These are phyloP conservation scores for Trichosanthes cucumerina DNA, from an alignment of 306 rosid genomes.

Conservation along the genomic window DNA sequence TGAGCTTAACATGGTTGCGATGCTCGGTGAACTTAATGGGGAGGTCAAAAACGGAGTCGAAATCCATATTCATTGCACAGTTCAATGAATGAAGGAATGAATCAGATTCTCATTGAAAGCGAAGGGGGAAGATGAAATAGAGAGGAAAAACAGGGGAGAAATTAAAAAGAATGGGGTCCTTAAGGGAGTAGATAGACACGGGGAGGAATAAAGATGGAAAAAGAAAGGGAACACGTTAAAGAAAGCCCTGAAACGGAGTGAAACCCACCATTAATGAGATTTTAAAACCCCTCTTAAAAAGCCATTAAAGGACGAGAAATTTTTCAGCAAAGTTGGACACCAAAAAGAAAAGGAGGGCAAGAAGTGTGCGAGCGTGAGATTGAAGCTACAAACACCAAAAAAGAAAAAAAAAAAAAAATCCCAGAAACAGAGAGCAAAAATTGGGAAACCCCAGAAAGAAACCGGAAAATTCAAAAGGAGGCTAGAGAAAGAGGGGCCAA, in stretches of 20 bases:
- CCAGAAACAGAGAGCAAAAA: neutral
- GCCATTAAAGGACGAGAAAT: constrained; percentile 43
- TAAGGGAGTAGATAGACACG: constrained; percentile 20
- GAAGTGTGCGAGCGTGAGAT: constrained; percentile 27
- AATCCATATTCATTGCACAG: neutral
- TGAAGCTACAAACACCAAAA: constrained; percentile 11
- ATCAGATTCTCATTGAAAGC: constrained; percentile 37
- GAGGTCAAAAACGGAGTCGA: constrained; percentile 15
- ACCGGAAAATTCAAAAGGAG: constrained; percentile 7
- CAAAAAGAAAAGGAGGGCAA: constrained; percentile 5
- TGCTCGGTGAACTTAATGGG: constrained; percentile 39
- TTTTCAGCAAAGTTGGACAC: constrained; percentile 30
- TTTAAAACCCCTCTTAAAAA: constrained; percentile 16
- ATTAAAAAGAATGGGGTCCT: constrained; percentile 19
- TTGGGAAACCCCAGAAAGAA: neutral
- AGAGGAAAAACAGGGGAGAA: neutral
- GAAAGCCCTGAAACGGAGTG: constrained; percentile 41
- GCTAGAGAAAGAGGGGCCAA: constrained; percentile 17
- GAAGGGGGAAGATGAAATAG: constrained; percentile 16
- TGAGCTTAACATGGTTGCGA: constrained; percentile 32
- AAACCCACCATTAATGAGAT: constrained; percentile 15
- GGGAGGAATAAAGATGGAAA: constrained; percentile 17
- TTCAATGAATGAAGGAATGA: neutral
- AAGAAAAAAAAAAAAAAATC: neutral
- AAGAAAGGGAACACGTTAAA: constrained; percentile 37